Evolutionary conservation across 2,329 filamentous ascomycete species (phyloP).

Genomic region (Chaetomium strumarium): DNA sequence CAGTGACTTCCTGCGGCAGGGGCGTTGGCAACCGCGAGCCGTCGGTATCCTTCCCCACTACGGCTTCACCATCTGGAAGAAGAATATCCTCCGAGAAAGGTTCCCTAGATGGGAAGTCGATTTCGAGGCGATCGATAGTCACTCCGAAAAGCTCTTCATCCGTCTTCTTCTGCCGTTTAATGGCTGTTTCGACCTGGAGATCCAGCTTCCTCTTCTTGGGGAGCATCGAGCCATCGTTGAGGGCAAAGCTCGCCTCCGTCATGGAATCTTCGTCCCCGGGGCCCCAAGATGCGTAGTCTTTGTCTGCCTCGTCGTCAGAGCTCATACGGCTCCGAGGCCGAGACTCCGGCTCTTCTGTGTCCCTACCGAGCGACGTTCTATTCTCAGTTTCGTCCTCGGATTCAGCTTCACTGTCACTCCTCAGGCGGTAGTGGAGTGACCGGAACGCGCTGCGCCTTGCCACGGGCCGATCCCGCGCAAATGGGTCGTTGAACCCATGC

Average conservation of each 20-base stretch:
- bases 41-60: constrained; percentile 43
- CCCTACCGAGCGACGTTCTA: constrained; percentile 55
- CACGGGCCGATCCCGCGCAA: constrained; percentile 57
- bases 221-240: constrained; percentile 46
- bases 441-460: constrained; percentile 58
- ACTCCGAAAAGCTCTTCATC: constrained; percentile 74
- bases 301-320: constrained; percentile 51
- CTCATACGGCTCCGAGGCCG: constrained; percentile 70
- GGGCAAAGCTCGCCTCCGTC: constrained; percentile 66
- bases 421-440: constrained; percentile 74
- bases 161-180: constrained; percentile 73
- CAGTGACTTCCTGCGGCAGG: constrained; percentile 36
- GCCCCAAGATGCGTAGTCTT: constrained; percentile 44
- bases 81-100: constrained; percentile 46
- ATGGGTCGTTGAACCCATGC: constrained; percentile 60
- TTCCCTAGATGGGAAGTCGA: constrained; percentile 41
- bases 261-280: constrained; percentile 57
- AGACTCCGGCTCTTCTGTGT: constrained; percentile 82
- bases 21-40: constrained; percentile 44
- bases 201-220: constrained; percentile 71
- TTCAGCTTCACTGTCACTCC: constrained; percentile 74
- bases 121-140: constrained; percentile 48
- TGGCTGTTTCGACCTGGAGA: constrained; percentile 59
- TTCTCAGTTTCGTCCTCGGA: constrained; percentile 75
- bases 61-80: constrained; percentile 41